These are phyloP conservation scores for Dryadomyces quercus-mongolicae DNA, from an alignment of 2,329 filamentous ascomycete species.

Conservation along the genomic window DNA sequence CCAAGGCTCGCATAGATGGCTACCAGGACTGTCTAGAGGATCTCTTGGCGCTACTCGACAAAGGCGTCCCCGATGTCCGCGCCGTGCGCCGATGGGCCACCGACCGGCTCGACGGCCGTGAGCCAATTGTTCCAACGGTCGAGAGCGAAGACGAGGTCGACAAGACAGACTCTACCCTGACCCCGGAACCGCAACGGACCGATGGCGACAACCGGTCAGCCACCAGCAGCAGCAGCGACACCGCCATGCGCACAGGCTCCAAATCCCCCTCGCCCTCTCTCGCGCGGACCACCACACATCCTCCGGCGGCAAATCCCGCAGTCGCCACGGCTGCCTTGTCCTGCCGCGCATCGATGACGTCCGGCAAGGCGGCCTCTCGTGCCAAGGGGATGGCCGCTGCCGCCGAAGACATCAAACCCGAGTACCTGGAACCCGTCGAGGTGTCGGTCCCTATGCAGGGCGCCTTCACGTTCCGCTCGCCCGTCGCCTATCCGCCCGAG, in stretches of 20 bases:
- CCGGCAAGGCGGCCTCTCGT: conserved; percentile 6
- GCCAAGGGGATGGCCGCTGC: not conserved
- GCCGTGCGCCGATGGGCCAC: conserved; percentile 52
- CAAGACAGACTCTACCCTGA: conserved; percentile 47
- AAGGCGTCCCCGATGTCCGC: conserved; percentile 65
- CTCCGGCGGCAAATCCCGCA: not conserved
- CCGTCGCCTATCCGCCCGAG: conserved; percentile 45
- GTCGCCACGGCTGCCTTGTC: not conserved
- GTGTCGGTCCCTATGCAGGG: conserved; percentile 44
- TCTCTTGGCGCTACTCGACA: conserved; percentile 73
- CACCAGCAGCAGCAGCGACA: conserved; percentile 14
- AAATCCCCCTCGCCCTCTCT: conserved; percentile 15
- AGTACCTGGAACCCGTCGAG: conserved; percentile 13
- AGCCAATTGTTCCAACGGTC: conserved; percentile 33
- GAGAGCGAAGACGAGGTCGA: conserved; percentile 49
- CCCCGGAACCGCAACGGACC: conserved; percentile 35
- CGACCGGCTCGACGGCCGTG: conserved; percentile 54
- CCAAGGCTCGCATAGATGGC: conserved; percentile 64
- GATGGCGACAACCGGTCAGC: conserved; percentile 11
- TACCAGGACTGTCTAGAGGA: conserved; percentile 94
- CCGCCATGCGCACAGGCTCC: conserved; percentile 25
- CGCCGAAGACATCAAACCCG: conserved; percentile 8
- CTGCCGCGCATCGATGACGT: not conserved
- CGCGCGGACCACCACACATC: not conserved
- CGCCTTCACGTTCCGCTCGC: conserved; percentile 58